Evolutionary conservation across 1,139 yeast genomes (phyloP).

Genomic region (Zygoascus sp.): DNA sequence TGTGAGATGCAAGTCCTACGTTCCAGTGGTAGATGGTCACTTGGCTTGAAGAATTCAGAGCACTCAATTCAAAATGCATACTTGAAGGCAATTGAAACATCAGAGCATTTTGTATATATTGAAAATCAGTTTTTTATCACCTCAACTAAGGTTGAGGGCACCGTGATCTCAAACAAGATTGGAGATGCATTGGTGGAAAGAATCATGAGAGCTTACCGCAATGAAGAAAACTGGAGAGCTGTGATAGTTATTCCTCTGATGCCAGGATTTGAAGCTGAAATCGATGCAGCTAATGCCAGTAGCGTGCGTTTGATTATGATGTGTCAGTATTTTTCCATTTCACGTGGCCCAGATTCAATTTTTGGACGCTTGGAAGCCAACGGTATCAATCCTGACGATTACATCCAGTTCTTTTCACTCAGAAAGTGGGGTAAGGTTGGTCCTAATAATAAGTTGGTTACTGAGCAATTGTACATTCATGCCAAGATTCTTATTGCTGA

Average conservation of each 20-base stretch:
- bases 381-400: slow-evolving; percentile 81
- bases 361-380: slow-evolving; percentile 73
- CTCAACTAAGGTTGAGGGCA: slow-evolving; percentile 81
- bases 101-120: slow-evolving; percentile 88
- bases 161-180: slow-evolving; percentile 77
- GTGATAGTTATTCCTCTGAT: slow-evolving; percentile 86
- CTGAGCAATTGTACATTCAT: slow-evolving; percentile 91
- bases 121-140: slow-evolving; percentile 94
- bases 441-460: slow-evolving; percentile 63
- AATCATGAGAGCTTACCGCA: slow-evolving; percentile 78
- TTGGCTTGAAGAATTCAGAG: slow-evolving; percentile 80
- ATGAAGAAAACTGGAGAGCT: slow-evolving; percentile 81
- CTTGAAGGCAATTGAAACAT: slow-evolving; percentile 79
- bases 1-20: slow-evolving; percentile 89
- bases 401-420: slow-evolving; percentile 85
- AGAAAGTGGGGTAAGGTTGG: slow-evolving; percentile 97
- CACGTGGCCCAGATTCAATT: slow-evolving; percentile 86
- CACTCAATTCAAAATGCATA: slow-evolving; percentile 92
- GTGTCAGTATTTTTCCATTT: slow-evolving; percentile 90
- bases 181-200: slow-evolving; percentile 97
- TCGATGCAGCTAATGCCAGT: slow-evolving; percentile 90
- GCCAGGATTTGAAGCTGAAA: slow-evolving; percentile 97
- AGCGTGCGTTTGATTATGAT: slow-evolving; percentile 94
- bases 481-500: slow-evolving; percentile 93
- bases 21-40: slow-evolving; percentile 89